phyloP scores from a whole-genome alignment of 208 protist genomes.

The Trypanosoma rangeli region DNA sequence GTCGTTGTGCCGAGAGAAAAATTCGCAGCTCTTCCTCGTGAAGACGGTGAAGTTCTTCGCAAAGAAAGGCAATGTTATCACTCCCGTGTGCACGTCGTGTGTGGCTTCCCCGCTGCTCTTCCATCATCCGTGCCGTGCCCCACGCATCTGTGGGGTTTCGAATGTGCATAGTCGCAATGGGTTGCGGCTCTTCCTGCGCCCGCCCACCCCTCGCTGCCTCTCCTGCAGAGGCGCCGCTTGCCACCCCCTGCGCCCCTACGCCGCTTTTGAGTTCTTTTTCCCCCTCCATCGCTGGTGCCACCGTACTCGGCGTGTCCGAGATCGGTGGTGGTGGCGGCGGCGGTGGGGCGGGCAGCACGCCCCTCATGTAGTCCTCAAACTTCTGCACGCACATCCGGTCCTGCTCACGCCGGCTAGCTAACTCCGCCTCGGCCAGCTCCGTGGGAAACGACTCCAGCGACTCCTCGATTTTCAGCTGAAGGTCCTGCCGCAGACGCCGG shows the following conservation, averaged over 20 bases:
- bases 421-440: slow-evolving; percentile 68
- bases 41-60: slow-evolving; percentile 45
- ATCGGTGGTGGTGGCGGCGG: background rate
- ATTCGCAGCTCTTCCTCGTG: slow-evolving; percentile 91
- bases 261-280: background rate
- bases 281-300: background rate
- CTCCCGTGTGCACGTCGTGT: slow-evolving; percentile 34
- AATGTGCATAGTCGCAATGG: slow-evolving; percentile 78
- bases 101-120: slow-evolving; percentile 43
- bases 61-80: slow-evolving; percentile 36
- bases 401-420: slow-evolving; percentile 58
- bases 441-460: slow-evolving; percentile 68
- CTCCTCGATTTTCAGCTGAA: slow-evolving; percentile 86
- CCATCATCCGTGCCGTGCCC: slow-evolving; percentile 62
- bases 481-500: slow-evolving; percentile 60
- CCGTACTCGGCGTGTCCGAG: background rate
- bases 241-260: background rate
- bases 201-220: slow-evolving; percentile 1
- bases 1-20: slow-evolving; percentile 78
- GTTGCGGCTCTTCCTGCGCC: background rate
- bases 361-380: slow-evolving; percentile 85
- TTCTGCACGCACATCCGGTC: slow-evolving; percentile 72
- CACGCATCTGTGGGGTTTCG: slow-evolving; percentile 81
- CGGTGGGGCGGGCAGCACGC: slow-evolving; percentile 47
- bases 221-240: background rate